Evolutionary conservation across 306 rosid genomes (phyloP), one percentile per base, ranked within the genome.

Genomic region (Rosa lucieae): DNA sequence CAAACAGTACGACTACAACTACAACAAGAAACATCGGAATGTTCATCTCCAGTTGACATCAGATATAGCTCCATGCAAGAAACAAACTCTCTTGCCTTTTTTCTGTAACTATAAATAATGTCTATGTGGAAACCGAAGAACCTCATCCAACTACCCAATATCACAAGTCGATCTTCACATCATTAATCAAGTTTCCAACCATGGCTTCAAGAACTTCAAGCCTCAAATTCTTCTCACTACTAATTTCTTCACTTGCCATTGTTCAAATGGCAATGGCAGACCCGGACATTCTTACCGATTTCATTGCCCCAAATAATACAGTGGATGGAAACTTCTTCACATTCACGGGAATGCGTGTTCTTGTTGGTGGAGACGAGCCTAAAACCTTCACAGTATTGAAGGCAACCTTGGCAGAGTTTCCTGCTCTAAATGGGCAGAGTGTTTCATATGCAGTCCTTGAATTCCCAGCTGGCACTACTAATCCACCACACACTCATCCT

Each of bases 241-340:
- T 85, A 18, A 10, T 81, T n/a, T 81, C 13, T 29, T 62, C 77
- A 1, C 68, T 87, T 6, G 55, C 72, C 56, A 55, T 86, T 29
- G 12, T 77, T 29, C 43, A 70, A 77, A 80, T 72, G 49, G 73
- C 88, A 70, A 37, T 9, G 6, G 84, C 86, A 53, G 78, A 91
- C 46, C 87, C 93, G 0, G 74, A 89, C 70, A 89, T 89, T 6
- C 81, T 89, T 1, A 18, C 79, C 0, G 90, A 91, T 55, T 87
- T 81, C 78, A 20, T 86, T 49, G n/a, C 15, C 21, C 92, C 62
- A 4, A 42, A 52, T 23, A 75, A 37, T 14, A 37, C n/a, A 29
- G 7, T 72, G 1, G 81, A 81, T 11, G 88, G 82, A 1, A 78
- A 53, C 70, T 90, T 80, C 82, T 92, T 92, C 77, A 52, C 77